Conservation (phyloP, 805 yeast species). For the Metschnikowia santaceciliae region DNA sequence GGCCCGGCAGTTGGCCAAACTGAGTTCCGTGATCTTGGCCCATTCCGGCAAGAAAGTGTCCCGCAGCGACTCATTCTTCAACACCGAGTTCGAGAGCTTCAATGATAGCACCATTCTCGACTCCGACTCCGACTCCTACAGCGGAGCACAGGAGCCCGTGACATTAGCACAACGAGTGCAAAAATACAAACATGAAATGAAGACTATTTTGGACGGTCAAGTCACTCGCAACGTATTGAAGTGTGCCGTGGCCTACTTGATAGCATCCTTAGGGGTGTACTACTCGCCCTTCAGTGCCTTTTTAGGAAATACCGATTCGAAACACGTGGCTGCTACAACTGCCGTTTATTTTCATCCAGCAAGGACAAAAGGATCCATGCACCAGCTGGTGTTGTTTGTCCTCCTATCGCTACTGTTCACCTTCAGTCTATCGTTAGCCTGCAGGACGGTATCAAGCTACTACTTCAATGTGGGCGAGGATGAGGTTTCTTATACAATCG, state of each 20-base stretch:
- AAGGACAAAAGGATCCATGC: conserved; percentile 75
- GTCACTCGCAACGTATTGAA: conserved; percentile 43
- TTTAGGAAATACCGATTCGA: conserved; percentile 65
- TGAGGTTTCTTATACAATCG: conserved; percentile 48
- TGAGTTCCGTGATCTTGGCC: conserved; percentile 37
- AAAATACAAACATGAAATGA: neutral
- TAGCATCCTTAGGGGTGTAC: conserved; percentile 74
- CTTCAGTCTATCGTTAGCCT: conserved; percentile 46
- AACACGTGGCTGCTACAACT: conserved; percentile 78
- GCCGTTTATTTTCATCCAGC: conserved; percentile 85
- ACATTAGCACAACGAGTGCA: neutral
- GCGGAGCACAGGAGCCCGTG: neutral
- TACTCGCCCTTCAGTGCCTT: conserved; percentile 44
- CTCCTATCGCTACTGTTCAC: conserved; percentile 50
- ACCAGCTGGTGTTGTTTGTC: conserved; percentile 66
- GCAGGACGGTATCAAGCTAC: conserved; percentile 49
- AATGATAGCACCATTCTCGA: conserved; percentile 16
- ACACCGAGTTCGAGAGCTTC: conserved; percentile 22
- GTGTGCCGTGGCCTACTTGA: conserved; percentile 67
- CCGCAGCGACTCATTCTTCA: conserved; percentile 28
- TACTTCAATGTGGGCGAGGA: conserved; percentile 45
- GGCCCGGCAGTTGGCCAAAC: conserved; percentile 14
- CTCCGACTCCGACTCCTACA: conserved; percentile 12
- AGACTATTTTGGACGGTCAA: conserved; percentile 6
- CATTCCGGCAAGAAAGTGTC: conserved; percentile 37